Base-by-base conservation (phyloP, 352 stramenopile species). In the Blastocystis sp. region DNA sequence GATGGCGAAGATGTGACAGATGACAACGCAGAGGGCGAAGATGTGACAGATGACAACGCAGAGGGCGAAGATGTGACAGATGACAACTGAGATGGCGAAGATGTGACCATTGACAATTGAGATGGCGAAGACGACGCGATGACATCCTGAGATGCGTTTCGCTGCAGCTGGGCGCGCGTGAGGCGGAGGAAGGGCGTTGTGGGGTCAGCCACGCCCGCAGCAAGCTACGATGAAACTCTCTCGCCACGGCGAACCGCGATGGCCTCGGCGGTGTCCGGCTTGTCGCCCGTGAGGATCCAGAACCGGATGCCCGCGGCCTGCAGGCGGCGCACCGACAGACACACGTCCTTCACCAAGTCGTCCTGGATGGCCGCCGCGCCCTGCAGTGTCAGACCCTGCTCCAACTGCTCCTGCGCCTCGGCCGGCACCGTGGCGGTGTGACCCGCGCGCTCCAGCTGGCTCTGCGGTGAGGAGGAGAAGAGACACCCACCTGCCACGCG, bases 211-310 rank as follows among this genome's bases (percentile, higher is more conserved):
- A 79, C 78, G 45, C 67, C 64, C 19, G 67, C 67, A 7, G 64
- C 21, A 9, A 77, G 3, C 52, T 80, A 67, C 3, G 4, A 4
- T 7, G 71, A 10, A 80, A 74, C 45, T 4, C 17, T 2, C 7
- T 7, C 11, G 21, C n/a, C 7, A 23, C 21, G 7, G 17, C 10
- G 17, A n/a, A 80, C n/a, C 4, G 61, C 78, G n/a, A 88, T 88
- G 11, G 78, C 62, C 40, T 79, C 67, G 7, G 78, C 78, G 19
- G 78, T 88, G 56, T 71, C 62, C 14, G 64, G 61, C 28, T 88
- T 88, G 52, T 88, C 78, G 41, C 78, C 78, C 19, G 78, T 88
- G 4, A 88, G 45, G 66, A 88, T 88, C 78, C 78, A 88, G 48
- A 79, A 79, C 9, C 67, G 64, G 7, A 88, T 76, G 9, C 78